Evolutionary conservation across 495 filamentous ascomycete genomes (phyloP), one percentile per base, ranked within the genome.

Genomic region (Astrocystis sublimbata): DNA sequence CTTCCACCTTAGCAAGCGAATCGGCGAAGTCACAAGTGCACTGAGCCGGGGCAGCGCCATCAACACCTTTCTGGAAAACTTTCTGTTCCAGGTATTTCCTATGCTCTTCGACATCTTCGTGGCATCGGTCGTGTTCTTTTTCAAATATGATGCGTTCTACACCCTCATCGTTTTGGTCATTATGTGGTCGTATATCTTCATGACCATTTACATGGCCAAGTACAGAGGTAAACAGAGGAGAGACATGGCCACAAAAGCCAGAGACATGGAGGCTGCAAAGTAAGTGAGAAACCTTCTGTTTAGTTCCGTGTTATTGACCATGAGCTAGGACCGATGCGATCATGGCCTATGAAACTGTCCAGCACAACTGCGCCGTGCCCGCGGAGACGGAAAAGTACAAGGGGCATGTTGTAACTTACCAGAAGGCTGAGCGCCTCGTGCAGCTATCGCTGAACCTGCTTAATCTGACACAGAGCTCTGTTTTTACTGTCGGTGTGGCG

Each of bases 1-100:
- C 68, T 94, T 94, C 66, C 91, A 94, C 70, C 83, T 93, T 15
- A 88, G 89, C 40, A 93, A 94, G 74, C 90, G 89, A 71, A 93
- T 91, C 4, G 91, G 91, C 23, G 91, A 94, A 70, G 90, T 94
- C 19, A 75, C 93, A 26, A 92, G 89, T 26, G 91, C 91, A 9
- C 75, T 94, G 47, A 92, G 89, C 70, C 93, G 93, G 64, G 91
- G 91, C 42, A 89, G 83, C 66, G 88, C 90, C 4, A 92, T 94
- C 75, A 93, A 93, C 61, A 92, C 87, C 3, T 94, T 94, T 74
- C 77, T 94, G 28, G 90, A 93, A 68, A 87, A 90, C 67, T 82
- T 93, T 53, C 91, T 91, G 6, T 93, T 93, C 70, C 85, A 89
- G 66, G 87, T 94, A 5, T 78, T 91, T 19, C 91, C 91, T 1